Evolutionary conservation across 768 basidiomycete genomes (phyloP).

Genomic region (Rhodosporidiobolus odoratus): DNA sequence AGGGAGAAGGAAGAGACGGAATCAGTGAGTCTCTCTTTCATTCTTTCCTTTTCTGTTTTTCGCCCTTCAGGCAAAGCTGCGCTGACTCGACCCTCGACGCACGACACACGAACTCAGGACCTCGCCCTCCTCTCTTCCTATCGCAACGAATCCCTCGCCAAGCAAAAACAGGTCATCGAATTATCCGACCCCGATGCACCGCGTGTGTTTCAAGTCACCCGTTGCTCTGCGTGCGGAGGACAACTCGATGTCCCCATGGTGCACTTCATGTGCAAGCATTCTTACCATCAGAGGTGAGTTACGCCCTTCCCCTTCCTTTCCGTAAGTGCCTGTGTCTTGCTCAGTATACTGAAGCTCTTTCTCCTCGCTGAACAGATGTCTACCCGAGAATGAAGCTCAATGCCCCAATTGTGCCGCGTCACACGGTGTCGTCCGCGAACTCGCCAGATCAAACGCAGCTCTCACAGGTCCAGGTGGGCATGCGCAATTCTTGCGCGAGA

Average conservation of each 20-base stretch:
- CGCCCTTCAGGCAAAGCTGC: no score
- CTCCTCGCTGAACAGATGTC: constrained; percentile 55
- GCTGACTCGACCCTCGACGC: background rate
- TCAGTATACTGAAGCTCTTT: background rate
- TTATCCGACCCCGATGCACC: constrained; percentile 72
- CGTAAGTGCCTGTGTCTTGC: background rate
- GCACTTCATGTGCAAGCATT: constrained; percentile 98
- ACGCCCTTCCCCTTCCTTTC: constrained; percentile 2
- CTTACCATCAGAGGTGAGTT: constrained; percentile 81
- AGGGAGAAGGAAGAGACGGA: constrained; percentile 70
- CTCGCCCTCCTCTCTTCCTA: constrained; percentile 81
- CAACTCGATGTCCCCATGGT: constrained; percentile 87
- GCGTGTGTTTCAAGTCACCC: constrained; percentile 85
- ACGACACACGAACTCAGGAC: no score
- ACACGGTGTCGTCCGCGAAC: constrained; percentile 83
- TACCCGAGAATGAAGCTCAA: constrained; percentile 81
- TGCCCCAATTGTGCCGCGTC: constrained; percentile 84
- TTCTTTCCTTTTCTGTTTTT: background rate
- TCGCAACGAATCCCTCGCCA: constrained; percentile 71
- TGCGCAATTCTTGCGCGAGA: constrained; percentile 48
- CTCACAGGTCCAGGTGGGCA: constrained; percentile 53
- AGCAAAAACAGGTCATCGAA: constrained; percentile 73
- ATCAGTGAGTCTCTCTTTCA: constrained; percentile 56
- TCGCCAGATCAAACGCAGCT: constrained; percentile 75
- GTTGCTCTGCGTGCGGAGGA: constrained; percentile 81